Evolutionary conservation across 257 asterid species (phyloP).

Genomic region (Solanum gracilifrons): DNA sequence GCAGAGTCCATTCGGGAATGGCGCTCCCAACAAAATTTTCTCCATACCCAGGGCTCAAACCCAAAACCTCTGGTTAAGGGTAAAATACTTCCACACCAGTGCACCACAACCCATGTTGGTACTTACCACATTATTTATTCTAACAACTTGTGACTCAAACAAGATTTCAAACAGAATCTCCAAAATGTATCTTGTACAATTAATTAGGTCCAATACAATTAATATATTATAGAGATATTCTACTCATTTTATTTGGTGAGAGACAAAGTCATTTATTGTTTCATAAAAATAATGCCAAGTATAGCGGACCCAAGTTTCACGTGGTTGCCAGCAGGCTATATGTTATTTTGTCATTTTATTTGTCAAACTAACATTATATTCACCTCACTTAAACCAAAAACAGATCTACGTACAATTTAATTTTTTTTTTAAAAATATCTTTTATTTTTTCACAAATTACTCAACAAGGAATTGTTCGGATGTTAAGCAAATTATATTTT

Average conservation of each 20-base stretch:
- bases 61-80: no score
- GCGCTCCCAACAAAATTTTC: no score
- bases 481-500: no score
- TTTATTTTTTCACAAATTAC: background rate
- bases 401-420: background rate
- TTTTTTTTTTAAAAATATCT: background rate
- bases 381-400: background rate
- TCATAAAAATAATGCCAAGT: background rate
- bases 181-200: background rate
- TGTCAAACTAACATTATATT: no score
- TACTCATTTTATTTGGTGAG: background rate
- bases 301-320: background rate
- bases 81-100: no score
- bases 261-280: background rate
- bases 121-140: no score
- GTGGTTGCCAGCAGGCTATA: background rate
- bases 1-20: no score
- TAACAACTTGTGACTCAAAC: no score
- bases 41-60: no score
- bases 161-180: no score
- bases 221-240: background rate
- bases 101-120: no score
- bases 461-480: background rate
- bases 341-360: background rate
- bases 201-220: background rate